phyloP scores from a whole-genome alignment of 2,329 filamentous ascomycete genomes.

The Coniochaeta pulveracea region DNA sequence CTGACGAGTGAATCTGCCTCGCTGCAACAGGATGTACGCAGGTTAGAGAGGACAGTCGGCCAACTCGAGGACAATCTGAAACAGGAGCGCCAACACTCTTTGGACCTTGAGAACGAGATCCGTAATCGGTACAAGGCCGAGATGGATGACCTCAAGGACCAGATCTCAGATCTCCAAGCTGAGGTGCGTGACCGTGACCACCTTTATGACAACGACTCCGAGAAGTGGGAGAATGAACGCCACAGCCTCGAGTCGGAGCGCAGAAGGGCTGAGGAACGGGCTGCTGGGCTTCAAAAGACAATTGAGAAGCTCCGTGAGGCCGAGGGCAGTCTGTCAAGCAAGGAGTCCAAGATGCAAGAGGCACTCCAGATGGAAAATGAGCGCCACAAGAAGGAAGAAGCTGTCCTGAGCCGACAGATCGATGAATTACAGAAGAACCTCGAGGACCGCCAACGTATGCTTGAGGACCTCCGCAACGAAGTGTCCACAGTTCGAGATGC shows the following conservation, averaged over 20 bases:
- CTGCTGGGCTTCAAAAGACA: slow-evolving; percentile 54
- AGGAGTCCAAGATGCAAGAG: slow-evolving; percentile 56
- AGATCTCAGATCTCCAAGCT: slow-evolving; percentile 52
- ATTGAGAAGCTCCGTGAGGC: slow-evolving; percentile 59
- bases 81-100: slow-evolving; percentile 43
- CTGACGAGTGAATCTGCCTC: slow-evolving; percentile 53
- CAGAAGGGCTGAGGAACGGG: slow-evolving; percentile 56
- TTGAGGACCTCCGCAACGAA: slow-evolving; percentile 56
- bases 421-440: slow-evolving; percentile 63
- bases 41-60: slow-evolving; percentile 31
- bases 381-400: slow-evolving; percentile 62
- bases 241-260: slow-evolving; percentile 55
- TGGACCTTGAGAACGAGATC: slow-evolving; percentile 50
- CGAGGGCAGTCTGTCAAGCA: slow-evolving; percentile 55
- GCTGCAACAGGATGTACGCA: slow-evolving; percentile 53
- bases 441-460: slow-evolving; percentile 49
- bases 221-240: slow-evolving; percentile 60
- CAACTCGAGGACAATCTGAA: slow-evolving; percentile 37
- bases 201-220: slow-evolving; percentile 57
- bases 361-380: slow-evolving; percentile 60
- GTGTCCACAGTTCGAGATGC: slow-evolving; percentile 57
- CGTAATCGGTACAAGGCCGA: slow-evolving; percentile 41
- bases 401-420: slow-evolving; percentile 59
- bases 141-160: slow-evolving; percentile 38
- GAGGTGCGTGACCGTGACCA: slow-evolving; percentile 60